phyloP scores from a whole-genome alignment of 2,329 filamentous ascomycete genomes.

The Colletotrichum sp. region DNA sequence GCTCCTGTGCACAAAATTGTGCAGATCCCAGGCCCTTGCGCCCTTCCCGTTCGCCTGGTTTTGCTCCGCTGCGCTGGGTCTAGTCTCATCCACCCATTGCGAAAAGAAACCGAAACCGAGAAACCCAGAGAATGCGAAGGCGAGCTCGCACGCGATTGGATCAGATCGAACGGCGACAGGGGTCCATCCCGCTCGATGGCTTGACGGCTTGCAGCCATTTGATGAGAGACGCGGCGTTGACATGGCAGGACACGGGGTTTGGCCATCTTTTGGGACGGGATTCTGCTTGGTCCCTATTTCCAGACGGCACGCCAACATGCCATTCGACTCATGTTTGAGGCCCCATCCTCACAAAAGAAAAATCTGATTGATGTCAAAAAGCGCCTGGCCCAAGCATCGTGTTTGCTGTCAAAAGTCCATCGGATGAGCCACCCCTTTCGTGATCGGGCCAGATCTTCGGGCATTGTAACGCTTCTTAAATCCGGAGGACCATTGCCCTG shows the following conservation, averaged over 20 bases:
- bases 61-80: background rate
- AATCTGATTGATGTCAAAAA: background rate
- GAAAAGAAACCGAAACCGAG: conserved; percentile 10
- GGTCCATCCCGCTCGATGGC: background rate
- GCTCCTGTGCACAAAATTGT: conserved; percentile 9
- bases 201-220: background rate
- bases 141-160: conserved; percentile 3
- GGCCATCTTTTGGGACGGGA: background rate
- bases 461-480: background rate
- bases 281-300: background rate
- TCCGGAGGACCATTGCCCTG: background rate
- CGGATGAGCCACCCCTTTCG: background rate
- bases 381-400: background rate
- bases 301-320: background rate
- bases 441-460: background rate
- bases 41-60: background rate
- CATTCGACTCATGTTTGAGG: background rate
- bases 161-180: background rate
- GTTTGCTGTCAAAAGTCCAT: background rate
- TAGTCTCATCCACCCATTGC: background rate
- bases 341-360: background rate
- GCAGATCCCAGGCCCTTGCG: background rate
- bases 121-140: background rate
- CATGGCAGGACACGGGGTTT: background rate
- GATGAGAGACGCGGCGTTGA: background rate